phyloP scores from a whole-genome alignment of 2,329 filamentous ascomycete genomes.

The Aspergillus sp. region DNA sequence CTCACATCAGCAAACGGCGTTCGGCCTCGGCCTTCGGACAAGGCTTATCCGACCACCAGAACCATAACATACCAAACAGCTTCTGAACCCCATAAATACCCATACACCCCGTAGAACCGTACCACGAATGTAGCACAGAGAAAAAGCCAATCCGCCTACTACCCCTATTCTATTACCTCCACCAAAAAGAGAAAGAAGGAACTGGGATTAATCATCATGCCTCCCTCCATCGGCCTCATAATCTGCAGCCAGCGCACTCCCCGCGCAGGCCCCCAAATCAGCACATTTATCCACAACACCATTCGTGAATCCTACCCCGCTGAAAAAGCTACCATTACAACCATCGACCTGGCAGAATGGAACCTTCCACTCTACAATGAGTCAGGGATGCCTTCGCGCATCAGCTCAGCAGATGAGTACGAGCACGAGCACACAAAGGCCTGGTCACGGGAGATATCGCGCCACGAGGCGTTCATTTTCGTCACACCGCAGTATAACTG shows the following conservation, averaged over 20 bases:
- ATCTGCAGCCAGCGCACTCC: slow-evolving; percentile 35
- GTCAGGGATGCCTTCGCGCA: slow-evolving; percentile 38
- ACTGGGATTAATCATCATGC: not conserved
- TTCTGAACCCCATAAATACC: no score
- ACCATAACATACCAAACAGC: not conserved
- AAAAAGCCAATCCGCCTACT: no score
- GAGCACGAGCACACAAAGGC: slow-evolving; percentile 36
- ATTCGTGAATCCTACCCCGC: slow-evolving; percentile 9
- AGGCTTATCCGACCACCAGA: not conserved
- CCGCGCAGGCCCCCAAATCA: slow-evolving; percentile 34
- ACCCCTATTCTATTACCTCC: no score
- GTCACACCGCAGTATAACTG: slow-evolving; percentile 56
- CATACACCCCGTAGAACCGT: no score
- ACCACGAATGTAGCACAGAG: no score
- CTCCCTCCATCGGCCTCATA: slow-evolving; percentile 25
- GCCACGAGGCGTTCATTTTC: slow-evolving; percentile 45
- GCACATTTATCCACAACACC: slow-evolving; percentile 25
- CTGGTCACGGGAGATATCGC: slow-evolving; percentile 41
- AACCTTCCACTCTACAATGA: slow-evolving; percentile 44
- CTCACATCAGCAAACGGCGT: not conserved
- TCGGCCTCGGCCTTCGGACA: not conserved
- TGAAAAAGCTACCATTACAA: not conserved
- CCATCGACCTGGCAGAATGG: slow-evolving; percentile 17
- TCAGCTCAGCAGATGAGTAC: slow-evolving; percentile 36
- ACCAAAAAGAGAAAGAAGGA: no score